These are phyloP conservation scores for Naganishia albida DNA, from an alignment of 1,284 basidiomycete species.

Conservation along the genomic window DNA sequence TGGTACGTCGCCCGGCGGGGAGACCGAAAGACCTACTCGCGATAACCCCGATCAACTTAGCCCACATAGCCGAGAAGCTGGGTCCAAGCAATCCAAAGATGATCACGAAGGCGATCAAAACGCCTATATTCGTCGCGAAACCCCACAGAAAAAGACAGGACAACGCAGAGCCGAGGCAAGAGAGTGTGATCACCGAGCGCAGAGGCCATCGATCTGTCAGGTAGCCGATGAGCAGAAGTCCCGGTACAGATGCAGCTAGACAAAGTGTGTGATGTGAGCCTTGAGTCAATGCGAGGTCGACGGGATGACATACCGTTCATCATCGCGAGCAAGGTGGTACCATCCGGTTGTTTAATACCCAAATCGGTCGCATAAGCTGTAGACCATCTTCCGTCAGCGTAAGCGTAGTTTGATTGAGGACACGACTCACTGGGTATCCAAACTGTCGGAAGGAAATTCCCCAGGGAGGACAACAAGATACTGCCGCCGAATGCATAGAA, in stretches of 20 bases:
- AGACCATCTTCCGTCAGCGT: background rate
- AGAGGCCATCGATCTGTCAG: slow-evolving; percentile 47
- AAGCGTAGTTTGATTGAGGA: background rate
- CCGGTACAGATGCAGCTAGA: slow-evolving; percentile 48
- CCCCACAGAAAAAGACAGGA: slow-evolving; percentile 53
- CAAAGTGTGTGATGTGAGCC: background rate
- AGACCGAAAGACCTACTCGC: slow-evolving; percentile 37
- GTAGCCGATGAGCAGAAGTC: slow-evolving; percentile 47
- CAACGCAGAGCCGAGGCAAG: slow-evolving; percentile 44
- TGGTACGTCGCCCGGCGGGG: background rate
- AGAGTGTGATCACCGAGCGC: slow-evolving; percentile 43
- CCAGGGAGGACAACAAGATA: slow-evolving; percentile 48
- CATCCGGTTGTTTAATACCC: slow-evolving; percentile 42
- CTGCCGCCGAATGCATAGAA: slow-evolving; percentile 45
- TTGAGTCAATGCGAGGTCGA: background rate
- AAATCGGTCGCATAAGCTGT: slow-evolving; percentile 47
- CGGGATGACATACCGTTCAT: slow-evolving; percentile 45
- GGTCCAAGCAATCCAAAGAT: slow-evolving; percentile 43
- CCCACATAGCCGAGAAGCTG: slow-evolving; percentile 46
- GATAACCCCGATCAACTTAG: slow-evolving; percentile 44
- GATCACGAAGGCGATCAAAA: slow-evolving; percentile 43
- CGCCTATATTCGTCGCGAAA: slow-evolving; percentile 43
- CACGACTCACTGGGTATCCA: slow-evolving; percentile 49
- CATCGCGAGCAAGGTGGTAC: slow-evolving; percentile 49
- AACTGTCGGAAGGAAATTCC: slow-evolving; percentile 51